Evolutionary conservation across 352 stramenopile genomes (phyloP), one percentile per base, ranked within the genome.

Genomic region (Globisporangium rhizosaccharum): DNA sequence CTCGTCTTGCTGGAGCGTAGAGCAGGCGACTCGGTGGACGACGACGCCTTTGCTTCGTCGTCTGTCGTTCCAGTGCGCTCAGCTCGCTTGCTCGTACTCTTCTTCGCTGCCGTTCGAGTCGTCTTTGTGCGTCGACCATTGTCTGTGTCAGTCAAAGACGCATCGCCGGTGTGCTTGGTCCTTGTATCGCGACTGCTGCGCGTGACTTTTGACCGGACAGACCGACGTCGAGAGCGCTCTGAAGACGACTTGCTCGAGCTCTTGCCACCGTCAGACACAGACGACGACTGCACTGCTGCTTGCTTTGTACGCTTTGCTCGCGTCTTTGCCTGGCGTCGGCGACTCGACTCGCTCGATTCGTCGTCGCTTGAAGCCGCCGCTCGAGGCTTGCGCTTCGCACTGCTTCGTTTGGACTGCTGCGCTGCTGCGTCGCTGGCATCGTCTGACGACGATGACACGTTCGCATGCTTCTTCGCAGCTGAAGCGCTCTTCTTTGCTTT

Each of bases 401-500:
- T n/a, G 11, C 39, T n/a, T 46, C 39, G 11, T 11, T n/a, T 46
- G 11, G 30, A 26, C 28, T 18, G 23, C 33, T 26, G 2, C 28
- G 18, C 30, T 18, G 9, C n/a, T 55, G 23, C 18, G 28, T 18
- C 33, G 6, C 39, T 46, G 11, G 8, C 39, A 3, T 57, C 54
- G 2, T 51, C 59, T n/a, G 67, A 66, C 25, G 67, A 73, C 18
- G n/a, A n/a, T n/a, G 52, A 50, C 6, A n/a, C 39, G 39, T 52
- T 36, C 2, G 12, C 55, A 14, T 50, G n/a, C 17, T 53, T 49
- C 11, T 50, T 33, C 28, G 30, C 59, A 33, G 26, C 39, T 18
- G 45, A 7, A 23, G 26, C 18, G 25, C 54, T 63, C 41, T 59
- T 59, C 45, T 49, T 54, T 51, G 25, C 42, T 8, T 39, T 51